Conservation (phyloP, 345 rosid genomes). For the Jatropha curcas region DNA sequence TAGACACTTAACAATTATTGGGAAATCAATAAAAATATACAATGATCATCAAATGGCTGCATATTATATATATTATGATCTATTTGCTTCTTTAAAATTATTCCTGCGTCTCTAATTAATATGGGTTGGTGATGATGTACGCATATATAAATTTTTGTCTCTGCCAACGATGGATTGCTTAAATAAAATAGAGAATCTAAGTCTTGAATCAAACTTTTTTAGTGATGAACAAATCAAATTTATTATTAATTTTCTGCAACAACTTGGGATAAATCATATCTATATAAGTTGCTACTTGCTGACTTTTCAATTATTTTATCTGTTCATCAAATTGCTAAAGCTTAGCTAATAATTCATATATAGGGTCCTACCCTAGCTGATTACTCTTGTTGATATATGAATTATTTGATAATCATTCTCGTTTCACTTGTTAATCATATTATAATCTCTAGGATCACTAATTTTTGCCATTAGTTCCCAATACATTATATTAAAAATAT, state of each 20-base stretch:
- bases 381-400: too few species aligned
- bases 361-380: too few species aligned
- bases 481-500: too few species aligned
- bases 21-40: neutral
- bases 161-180: neutral
- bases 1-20: too few species aligned
- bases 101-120: neutral
- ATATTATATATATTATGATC: neutral
- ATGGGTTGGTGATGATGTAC: neutral
- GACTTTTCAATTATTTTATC: neutral
- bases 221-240: neutral
- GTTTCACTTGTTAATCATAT: too few species aligned
- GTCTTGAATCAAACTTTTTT: neutral
- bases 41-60: neutral
- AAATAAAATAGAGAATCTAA: slow-evolving; percentile 1
- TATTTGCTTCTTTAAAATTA: neutral
- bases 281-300: neutral
- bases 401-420: too few species aligned
- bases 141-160: too few species aligned
- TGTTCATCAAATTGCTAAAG: too few species aligned
- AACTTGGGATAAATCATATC: neutral
- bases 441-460: too few species aligned
- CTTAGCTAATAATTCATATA: neutral
- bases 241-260: neutral
- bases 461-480: too few species aligned